phyloP scores from a whole-genome alignment of 805 yeast genomes.

The Yueomyces sinensis region DNA sequence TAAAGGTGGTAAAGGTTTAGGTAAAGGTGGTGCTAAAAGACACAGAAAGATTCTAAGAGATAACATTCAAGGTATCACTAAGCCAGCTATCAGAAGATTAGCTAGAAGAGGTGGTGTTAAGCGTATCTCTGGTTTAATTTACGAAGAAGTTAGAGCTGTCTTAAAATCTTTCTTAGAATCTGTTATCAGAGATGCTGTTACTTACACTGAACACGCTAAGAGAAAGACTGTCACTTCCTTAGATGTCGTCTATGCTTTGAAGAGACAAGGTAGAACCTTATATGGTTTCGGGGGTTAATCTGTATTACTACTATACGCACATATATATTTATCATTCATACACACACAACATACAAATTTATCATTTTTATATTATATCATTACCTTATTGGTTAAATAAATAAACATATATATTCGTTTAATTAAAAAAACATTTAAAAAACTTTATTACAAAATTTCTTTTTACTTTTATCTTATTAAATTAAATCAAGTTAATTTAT shows the following conservation, averaged over 20 bases:
- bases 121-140: constrained; percentile 97
- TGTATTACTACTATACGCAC: no score
- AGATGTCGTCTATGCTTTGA: constrained; percentile 97
- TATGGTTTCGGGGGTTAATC: constrained; percentile 99
- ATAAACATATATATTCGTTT: no score
- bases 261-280: constrained; percentile 99
- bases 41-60: constrained; percentile 99
- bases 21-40: constrained; percentile 99
- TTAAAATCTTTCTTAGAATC: constrained; percentile 90
- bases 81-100: constrained; percentile 99
- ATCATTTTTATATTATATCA: no score
- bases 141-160: constrained; percentile 98
- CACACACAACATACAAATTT: no score
- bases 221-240: constrained; percentile 99
- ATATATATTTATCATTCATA: no score
- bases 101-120: constrained; percentile 99
- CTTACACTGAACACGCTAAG: constrained; percentile 99
- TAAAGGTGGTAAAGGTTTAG: constrained; percentile 99
- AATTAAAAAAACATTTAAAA: no score
- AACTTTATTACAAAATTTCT: no score
- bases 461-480: no score
- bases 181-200: constrained; percentile 98
- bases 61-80: constrained; percentile 98
- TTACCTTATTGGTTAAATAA: no score
- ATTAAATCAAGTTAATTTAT: no score